Conservation (phyloP, 2,329 filamentous ascomycete genomes). For the Parastagonospora nodorum region DNA sequence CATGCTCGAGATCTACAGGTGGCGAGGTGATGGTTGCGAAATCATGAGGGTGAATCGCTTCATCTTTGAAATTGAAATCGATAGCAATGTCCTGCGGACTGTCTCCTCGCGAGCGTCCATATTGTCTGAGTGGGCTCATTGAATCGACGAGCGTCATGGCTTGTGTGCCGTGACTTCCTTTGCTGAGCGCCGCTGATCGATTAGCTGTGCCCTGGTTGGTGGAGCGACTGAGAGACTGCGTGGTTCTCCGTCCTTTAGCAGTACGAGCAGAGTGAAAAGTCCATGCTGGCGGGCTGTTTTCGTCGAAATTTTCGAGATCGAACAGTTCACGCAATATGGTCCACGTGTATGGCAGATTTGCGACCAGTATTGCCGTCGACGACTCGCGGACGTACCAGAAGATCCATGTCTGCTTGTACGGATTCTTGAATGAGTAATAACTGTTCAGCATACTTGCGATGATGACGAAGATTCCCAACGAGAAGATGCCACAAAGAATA, state of each 20-base stretch:
- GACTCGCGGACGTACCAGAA: conserved; percentile 42
- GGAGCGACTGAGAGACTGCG: conserved; percentile 15
- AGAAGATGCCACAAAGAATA: conserved; percentile 62
- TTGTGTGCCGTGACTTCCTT: conserved; percentile 12
- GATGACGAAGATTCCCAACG: conserved; percentile 58
- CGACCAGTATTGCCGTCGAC: conserved; percentile 48
- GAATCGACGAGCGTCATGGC: conserved; percentile 20
- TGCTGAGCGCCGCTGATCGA: conserved; percentile 7
- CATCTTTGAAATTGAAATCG: conserved; percentile 10
- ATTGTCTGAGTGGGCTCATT: conserved; percentile 11
- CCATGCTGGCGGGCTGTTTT: conserved; percentile 31
- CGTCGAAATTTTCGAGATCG: conserved; percentile 42
- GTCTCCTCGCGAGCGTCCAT: conserved; percentile 1
- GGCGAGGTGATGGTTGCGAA: conserved; percentile 13
- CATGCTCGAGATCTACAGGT: conserved; percentile 10
- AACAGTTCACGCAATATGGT: conserved; percentile 57
- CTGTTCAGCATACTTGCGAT: conserved; percentile 57
- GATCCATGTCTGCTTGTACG: conserved; percentile 35
- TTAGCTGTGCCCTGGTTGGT: conserved; percentile 6
- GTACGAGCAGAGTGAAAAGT: conserved; percentile 38
- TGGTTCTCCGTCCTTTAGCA: conserved; percentile 27
- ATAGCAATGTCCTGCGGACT: conserved; percentile 16
- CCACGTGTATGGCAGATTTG: conserved; percentile 59
- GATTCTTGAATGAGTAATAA: conserved; percentile 45
- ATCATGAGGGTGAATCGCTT: conserved; percentile 18